Evolutionary conservation across 768 basidiomycete species (phyloP), one percentile per base, ranked within the genome.

Genomic region (Rhodosporidiobolus sp.): DNA sequence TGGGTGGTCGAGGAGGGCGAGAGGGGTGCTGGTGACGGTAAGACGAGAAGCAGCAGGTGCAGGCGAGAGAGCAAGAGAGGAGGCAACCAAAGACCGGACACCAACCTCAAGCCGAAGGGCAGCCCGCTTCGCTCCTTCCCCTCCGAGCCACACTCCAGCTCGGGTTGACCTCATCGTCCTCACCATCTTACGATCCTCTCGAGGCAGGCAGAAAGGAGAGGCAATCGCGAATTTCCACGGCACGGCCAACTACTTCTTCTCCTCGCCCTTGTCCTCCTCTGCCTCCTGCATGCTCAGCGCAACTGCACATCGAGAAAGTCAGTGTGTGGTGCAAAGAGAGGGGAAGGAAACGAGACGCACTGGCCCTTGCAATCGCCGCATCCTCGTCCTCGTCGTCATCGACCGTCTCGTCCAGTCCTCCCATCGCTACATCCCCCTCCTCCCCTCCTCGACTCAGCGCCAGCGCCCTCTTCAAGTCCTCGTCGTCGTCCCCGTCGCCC

Each of bases 321-420:
- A 64, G 52, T 35, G 3, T n/a, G 12, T 34, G 11, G n/a, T 10
- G n/a, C 46, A 10, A 45, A 9, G 38, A 28, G 22, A 0, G 45
- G 35, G 28, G 34, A 43, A 34, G n/a, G 54, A 38, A 9, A 30
- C 55, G 9, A 22, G 24, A 64, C 81, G 87, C 88, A 76, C 96
- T 97, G 22, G 95, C 96, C 57, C 87, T 84, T 57, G 89, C 87
- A 79, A 97, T 97, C 45, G 89, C 94, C 65, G 89, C 93, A 76
- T 96, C 94, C 78, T 83, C 78, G 45, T 82, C 83, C 57, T 83
- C 84, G 48, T 87, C 87, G 1, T 74, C 80, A 35, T 79, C 79
- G 24, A 58, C 65, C 56, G 46, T 38, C 4, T 57, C 65, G 34
- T 58, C 65, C 26, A 32, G 26, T 35, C 63, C 77, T 38, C 85